These are phyloP conservation scores for Protea cynaroides DNA, from an alignment of 164 flowering plant species.

Conservation along the genomic window DNA sequence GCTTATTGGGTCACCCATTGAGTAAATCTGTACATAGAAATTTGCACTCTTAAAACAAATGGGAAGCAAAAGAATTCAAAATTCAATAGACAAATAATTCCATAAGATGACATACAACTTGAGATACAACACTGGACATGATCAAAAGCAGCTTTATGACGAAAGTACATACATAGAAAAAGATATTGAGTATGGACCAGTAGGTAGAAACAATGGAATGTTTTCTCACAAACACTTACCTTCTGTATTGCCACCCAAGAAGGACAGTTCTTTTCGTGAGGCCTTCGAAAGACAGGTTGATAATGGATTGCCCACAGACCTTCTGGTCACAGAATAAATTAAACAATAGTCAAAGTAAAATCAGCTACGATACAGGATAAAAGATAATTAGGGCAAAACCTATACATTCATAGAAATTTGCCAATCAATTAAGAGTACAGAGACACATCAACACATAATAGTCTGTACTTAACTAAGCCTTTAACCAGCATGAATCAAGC, in stretches of 20 bases:
- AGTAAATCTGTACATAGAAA: too few relatives aligned
- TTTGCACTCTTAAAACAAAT: too few relatives aligned
- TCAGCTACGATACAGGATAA: slow-evolving; percentile 3
- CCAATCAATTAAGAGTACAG: too few relatives aligned
- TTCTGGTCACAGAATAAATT: slow-evolving; percentile 60
- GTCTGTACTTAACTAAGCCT: too few relatives aligned
- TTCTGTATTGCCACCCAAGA: slow-evolving; percentile 84
- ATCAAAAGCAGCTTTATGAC: too few relatives aligned
- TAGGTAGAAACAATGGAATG: neutral
- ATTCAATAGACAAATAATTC: too few relatives aligned
- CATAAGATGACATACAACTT: neutral
- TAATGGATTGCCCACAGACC: slow-evolving; percentile 90
- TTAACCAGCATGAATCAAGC: too few relatives aligned
- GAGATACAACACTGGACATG: neutral
- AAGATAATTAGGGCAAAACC: neutral
- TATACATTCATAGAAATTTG: too few relatives aligned
- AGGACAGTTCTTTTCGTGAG: slow-evolving; percentile 59
- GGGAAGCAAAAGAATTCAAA: too few relatives aligned
- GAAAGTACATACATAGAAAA: neutral
- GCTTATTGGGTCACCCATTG: too few relatives aligned
- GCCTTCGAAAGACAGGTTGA: slow-evolving; percentile 62
- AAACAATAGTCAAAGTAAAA: too few relatives aligned
- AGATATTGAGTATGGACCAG: neutral
- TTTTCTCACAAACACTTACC: slow-evolving; percentile 31
- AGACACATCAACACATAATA: too few relatives aligned